Evolutionary conservation across 306 rosid species (phyloP), one percentile per base, ranked within the genome.

Genomic region (Glycine soja): DNA sequence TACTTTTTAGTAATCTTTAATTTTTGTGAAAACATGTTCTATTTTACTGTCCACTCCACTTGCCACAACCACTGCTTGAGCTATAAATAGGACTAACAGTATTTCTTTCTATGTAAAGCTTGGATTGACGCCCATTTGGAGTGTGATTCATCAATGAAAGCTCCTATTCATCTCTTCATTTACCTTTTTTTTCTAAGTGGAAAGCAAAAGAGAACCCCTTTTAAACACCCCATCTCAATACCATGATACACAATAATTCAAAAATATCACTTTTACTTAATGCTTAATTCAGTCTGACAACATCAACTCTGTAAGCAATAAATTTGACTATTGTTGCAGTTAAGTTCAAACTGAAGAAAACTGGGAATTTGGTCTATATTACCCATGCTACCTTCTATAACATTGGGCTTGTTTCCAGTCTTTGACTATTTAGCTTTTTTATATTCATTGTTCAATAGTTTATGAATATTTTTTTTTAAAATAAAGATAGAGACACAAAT

Each of bases 201-300:
- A 81, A 86, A 86, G 82, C 87, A 86, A 82, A 90, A 81, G 88
- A 75, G 63, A 69, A 61, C 78, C 47, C 70, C 90, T 84, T n/a
- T 83, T 80, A 82, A 88, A 75, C 87, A 82, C 74, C 74, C 74
- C 61, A 43, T 67, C 64, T 43, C 63, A 70, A 70, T 53, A 75
- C 58, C 70, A 74, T 78, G 75, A 82, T 75, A 34, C 54, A 75
- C 82, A 36, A 66, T 34, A 69, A 58, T 30, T 59, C 47, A n/a
- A n/a, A n/a, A n/a, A n/a, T 16, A 63, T 65, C 71, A 24, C 74
- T 81, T 83, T 84, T 70, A 48, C 59, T 80, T 76, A 66, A 73
- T 72, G 70, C 84, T 73, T 72, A 73, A 76, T 80, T 70, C 87
- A 80, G 62, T 34, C 24, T 75, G 74, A 61, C 85, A 65, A 52